Percentiles rank a stretch among this genome's conserved stretches.
phyloP scores from a whole-genome alignment of 495 filamentous ascomycete genomes.

The Daldinia childiae region DNA sequence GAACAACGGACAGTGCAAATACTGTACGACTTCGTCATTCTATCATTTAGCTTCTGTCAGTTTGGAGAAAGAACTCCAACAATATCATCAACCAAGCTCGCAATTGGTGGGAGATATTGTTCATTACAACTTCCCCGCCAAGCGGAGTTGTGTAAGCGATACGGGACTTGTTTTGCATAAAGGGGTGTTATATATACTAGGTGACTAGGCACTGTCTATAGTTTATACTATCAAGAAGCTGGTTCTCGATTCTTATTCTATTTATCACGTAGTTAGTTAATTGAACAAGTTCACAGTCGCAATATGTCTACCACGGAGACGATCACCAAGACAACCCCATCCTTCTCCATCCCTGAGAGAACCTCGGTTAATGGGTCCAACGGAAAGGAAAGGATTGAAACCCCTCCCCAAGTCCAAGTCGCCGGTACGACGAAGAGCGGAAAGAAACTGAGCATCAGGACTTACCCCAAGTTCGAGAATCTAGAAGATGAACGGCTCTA shows the following conservation, averaged over 20 bases:
- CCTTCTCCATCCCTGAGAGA: background rate
- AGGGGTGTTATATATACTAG: constrained; percentile 4
- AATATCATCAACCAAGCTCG: constrained; percentile 8
- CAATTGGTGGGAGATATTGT: constrained; percentile 27
- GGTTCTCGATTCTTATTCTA: background rate
- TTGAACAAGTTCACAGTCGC: background rate
- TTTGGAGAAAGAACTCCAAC: constrained; percentile 27
- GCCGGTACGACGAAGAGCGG: constrained; percentile 51
- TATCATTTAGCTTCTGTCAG: background rate
- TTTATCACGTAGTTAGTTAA: background rate
- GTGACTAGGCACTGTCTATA: background rate
- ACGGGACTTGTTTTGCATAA: constrained; percentile 1
- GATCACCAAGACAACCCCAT: constrained; percentile 9
- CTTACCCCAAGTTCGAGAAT: constrained; percentile 67
- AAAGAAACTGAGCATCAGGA: constrained; percentile 58
- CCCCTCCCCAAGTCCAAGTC: constrained; percentile 43
- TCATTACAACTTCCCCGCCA: constrained; percentile 29
- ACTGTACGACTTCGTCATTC: background rate
- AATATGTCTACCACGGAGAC: constrained; percentile 31
- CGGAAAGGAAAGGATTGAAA: constrained; percentile 26
- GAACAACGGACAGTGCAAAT: background rate
- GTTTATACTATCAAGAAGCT: background rate
- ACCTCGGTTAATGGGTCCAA: constrained; percentile 11
- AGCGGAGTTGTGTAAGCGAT: constrained; percentile 22
- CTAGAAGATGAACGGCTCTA: constrained; percentile 69